phyloP scores from a whole-genome alignment of 2,329 filamentous ascomycete species.

The Venturia effusa region DNA sequence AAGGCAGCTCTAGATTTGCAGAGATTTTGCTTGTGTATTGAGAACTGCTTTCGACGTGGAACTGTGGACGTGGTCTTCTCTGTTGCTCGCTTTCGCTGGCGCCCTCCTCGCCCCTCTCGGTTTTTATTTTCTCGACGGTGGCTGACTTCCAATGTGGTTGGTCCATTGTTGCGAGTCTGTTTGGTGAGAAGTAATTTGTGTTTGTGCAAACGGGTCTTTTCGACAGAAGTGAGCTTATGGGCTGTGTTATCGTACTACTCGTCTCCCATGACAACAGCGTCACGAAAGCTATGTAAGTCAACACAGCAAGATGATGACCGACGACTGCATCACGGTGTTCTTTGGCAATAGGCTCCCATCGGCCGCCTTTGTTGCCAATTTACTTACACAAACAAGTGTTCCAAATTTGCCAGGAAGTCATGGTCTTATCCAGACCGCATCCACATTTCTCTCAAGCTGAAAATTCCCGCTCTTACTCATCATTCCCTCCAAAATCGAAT shows the following conservation, averaged over 20 bases:
- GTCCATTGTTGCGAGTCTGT: background rate
- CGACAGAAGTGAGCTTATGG: background rate
- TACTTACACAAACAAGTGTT: too few species aligned
- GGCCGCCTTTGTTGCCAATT: too few species aligned
- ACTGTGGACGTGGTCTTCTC: background rate
- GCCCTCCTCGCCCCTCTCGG: background rate
- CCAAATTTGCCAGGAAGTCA: too few species aligned
- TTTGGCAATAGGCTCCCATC: too few species aligned
- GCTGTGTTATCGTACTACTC: background rate
- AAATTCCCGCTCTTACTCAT: too few species aligned
- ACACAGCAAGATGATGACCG: background rate
- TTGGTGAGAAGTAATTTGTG: background rate
- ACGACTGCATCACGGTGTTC: too few species aligned
- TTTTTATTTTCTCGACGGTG: background rate
- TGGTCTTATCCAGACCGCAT: too few species aligned
- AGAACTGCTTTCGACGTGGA: background rate
- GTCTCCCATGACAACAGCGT: background rate
- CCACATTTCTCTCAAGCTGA: too few species aligned
- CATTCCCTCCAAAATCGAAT: too few species aligned
- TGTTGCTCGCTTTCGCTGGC: background rate
- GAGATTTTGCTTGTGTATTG: background rate
- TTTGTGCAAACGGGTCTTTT: background rate
- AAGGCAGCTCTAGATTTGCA: conserved; percentile 14
- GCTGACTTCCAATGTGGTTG: background rate
- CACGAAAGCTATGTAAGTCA: background rate